Conservation (phyloP, 805 yeast genomes). For the Saccharomycopsis fermentans region DNA sequence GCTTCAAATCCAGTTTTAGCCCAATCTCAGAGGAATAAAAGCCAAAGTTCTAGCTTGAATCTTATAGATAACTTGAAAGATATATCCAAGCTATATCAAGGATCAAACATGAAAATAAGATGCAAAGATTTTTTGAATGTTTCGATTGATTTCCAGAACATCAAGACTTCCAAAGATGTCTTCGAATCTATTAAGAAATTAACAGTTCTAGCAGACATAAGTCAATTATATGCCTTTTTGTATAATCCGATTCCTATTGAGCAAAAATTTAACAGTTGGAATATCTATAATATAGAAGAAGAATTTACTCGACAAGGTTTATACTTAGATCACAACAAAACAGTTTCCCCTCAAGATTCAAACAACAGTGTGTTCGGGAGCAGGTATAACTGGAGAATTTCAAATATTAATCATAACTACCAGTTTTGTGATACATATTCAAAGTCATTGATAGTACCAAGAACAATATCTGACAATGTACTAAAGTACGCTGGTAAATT, state of each 20-base stretch:
- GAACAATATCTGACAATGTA: constrained; percentile 69
- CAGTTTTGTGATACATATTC: constrained; percentile 74
- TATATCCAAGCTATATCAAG: constrained; percentile 21
- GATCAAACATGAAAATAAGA: constrained; percentile 53
- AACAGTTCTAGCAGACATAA: constrained; percentile 43
- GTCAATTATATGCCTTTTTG: constrained; percentile 68
- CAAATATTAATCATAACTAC: constrained; percentile 55
- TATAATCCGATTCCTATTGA: constrained; percentile 73
- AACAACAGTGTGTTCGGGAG: background rate
- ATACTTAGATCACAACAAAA: constrained; percentile 24
- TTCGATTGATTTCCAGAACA: constrained; percentile 63
- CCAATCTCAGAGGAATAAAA: background rate
- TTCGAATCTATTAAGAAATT: constrained; percentile 61
- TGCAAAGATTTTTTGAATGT: constrained; percentile 81
- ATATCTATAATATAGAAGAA: constrained; percentile 42
- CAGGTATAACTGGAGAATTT: constrained; percentile 53
- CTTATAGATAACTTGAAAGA: constrained; percentile 15
- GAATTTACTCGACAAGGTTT: constrained; percentile 74
- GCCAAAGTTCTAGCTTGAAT: constrained; percentile 5
- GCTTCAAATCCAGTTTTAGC: background rate
- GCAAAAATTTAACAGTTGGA: constrained; percentile 59
- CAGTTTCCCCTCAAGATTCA: constrained; percentile 6
- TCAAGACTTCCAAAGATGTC: constrained; percentile 51
- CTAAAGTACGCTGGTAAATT: constrained; percentile 75
- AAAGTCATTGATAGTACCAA: constrained; percentile 53